A percentile compares a stretch with the other conserved stretches of the same genome.
Evolutionary conservation across 1,139 yeast genomes (phyloP).

Genomic region (Zhuliangozyma parablackwelliae): DNA sequence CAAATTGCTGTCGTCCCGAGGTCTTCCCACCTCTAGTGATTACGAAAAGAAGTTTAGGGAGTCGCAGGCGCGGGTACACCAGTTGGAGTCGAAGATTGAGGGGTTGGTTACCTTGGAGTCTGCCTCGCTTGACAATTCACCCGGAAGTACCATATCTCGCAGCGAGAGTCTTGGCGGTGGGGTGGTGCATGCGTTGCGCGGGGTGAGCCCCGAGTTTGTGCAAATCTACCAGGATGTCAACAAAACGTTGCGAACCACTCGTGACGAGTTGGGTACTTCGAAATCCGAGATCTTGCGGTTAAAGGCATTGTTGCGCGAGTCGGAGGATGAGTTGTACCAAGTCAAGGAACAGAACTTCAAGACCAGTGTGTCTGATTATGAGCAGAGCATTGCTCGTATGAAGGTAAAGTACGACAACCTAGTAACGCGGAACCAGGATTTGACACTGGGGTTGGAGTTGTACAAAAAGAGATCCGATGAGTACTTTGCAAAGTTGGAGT

Average conservation of each 20-base stretch:
- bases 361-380: conserved; percentile 37
- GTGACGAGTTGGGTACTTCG: conserved; percentile 47
- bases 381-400: conserved; percentile 37
- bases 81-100: conserved; percentile 30
- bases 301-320: conserved; percentile 44
- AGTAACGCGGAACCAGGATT: conserved; percentile 46
- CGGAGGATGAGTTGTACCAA: conserved; percentile 44
- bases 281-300: conserved; percentile 51
- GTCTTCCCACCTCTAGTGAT: conserved; percentile 27
- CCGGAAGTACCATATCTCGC: conserved; percentile 16
- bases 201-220: conserved; percentile 41
- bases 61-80: conserved; percentile 30
- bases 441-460: conserved; percentile 51
- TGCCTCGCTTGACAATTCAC: conserved; percentile 7
- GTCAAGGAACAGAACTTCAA: conserved; percentile 32
- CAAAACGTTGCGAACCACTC: conserved; percentile 43
- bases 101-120: conserved; percentile 19
- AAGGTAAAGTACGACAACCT: conserved; percentile 53
- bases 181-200: conserved; percentile 11
- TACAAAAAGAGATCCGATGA: conserved; percentile 75
- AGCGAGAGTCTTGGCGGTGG: conserved; percentile 37
- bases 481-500: conserved; percentile 67
- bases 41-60: conserved; percentile 37
- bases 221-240: conserved; percentile 55
- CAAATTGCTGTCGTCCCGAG: conserved; percentile 39